Percentiles rank a stretch among this genome's conserved stretches.
phyloP scores from a whole-genome alignment of 2,329 filamentous ascomycete genomes.

The Epicoccum sorghinum region DNA sequence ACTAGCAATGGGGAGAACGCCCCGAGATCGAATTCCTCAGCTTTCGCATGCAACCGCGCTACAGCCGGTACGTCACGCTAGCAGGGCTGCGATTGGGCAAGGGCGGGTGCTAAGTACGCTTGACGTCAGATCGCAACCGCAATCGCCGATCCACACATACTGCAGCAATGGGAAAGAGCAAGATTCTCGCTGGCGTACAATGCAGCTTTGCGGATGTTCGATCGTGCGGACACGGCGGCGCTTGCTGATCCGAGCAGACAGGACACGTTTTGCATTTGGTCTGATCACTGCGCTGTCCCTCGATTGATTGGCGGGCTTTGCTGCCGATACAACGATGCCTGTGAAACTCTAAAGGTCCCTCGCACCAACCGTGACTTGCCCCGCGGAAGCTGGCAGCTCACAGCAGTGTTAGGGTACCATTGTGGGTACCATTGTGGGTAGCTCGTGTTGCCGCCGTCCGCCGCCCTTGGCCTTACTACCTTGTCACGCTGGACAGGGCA shows the following conservation, averaged over 20 bases:
- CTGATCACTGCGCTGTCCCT: background rate
- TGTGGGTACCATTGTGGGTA: no score
- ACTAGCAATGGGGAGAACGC: conserved; percentile 5
- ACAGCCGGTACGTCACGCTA: conserved; percentile 2
- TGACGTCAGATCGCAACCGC: background rate
- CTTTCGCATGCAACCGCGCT: conserved; percentile 18
- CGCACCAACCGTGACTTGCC: no score
- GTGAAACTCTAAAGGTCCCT: no score
- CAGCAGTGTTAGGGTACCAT: no score
- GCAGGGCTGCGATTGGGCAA: conserved; percentile 6
- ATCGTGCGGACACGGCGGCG: background rate
- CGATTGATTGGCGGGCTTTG: background rate
- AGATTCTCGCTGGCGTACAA: background rate
- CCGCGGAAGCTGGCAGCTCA: no score
- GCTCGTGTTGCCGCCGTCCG: no score
- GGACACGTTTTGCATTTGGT: no score
- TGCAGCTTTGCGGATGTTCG: background rate
- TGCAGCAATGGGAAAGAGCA: conserved; percentile 4
- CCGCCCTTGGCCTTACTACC: no score
- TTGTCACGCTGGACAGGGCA: no score
- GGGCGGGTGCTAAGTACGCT: background rate
- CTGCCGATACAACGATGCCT: background rate
- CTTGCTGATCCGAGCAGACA: background rate
- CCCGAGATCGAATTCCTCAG: conserved; percentile 16
- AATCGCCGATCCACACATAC: conserved; percentile 9